phyloP scores from a whole-genome alignment of 495 filamentous ascomycete genomes.

The Cercophora scortea region DNA sequence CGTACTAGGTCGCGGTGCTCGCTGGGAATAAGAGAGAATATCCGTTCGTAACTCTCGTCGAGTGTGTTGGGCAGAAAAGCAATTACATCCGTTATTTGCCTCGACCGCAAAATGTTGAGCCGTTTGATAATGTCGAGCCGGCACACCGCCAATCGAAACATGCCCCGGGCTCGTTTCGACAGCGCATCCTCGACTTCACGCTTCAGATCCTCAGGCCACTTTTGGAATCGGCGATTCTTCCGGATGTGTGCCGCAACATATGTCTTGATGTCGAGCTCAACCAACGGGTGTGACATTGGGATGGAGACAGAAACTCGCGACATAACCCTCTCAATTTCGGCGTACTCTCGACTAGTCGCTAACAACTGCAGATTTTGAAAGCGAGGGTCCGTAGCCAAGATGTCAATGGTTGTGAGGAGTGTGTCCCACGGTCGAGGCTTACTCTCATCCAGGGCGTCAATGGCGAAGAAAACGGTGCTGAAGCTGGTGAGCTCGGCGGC shows the following conservation, averaged over 20 bases:
- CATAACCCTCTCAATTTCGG: slow-evolving; percentile 23
- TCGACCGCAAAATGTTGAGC: slow-evolving; percentile 1
- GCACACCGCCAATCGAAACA: slow-evolving; percentile 42
- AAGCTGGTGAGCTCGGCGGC: not conserved
- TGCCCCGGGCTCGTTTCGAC: slow-evolving; percentile 27
- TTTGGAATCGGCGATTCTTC: slow-evolving; percentile 9
- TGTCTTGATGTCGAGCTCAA: slow-evolving; percentile 23
- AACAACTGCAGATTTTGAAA: slow-evolving; percentile 29
- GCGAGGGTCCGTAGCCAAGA: slow-evolving; percentile 18
- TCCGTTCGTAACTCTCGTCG: slow-evolving; percentile 32
- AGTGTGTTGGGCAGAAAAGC: slow-evolving; percentile 24
- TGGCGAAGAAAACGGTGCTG: slow-evolving; percentile 13
- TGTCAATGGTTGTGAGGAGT: slow-evolving; percentile 13
- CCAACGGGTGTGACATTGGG: slow-evolving; percentile 28
- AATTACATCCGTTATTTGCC: slow-evolving; percentile 18
- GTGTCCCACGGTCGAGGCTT: slow-evolving; percentile 5
- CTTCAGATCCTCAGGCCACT: slow-evolving; percentile 15
- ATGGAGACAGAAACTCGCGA: slow-evolving; percentile 9
- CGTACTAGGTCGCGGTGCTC: too few species aligned
- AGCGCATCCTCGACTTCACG: slow-evolving; percentile 20
- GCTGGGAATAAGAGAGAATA: slow-evolving; percentile 16
- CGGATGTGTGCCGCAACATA: slow-evolving; percentile 19
- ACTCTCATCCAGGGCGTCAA: slow-evolving; percentile 29
- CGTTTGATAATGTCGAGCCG: slow-evolving; percentile 33
- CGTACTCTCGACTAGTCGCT: slow-evolving; percentile 32